Base-by-base conservation (phyloP, 1,284 basidiomycete genomes). In the Tilletia indica region DNA sequence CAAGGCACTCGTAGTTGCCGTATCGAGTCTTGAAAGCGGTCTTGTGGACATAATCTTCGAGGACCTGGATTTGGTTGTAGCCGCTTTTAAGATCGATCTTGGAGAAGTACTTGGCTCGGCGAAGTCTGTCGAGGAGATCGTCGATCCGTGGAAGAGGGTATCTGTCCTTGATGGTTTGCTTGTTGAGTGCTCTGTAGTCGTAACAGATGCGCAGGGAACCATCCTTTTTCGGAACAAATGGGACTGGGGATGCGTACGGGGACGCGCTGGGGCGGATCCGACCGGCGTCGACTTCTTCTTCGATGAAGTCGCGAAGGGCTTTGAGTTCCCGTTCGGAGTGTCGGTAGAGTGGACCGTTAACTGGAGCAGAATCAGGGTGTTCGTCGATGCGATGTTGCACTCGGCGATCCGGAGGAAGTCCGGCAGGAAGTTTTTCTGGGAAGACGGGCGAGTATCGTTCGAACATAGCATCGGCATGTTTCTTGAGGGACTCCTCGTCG, bases 221-320 rank as follows among this genome's bases (percentile, higher is more conserved):
- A 72, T 86, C 85, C 76, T 88, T 88, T 77, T 88, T 88, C 66
- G 84, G 83, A 47, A 87, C 84, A 72, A 88, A 89, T 0, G 89
- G 58, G 58, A 61, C 58, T 61, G 58, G 58, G 19, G 58, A 61
- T 31, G 58, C 58, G 58, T 61, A 61, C 21, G 58, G 25, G 4
- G 58, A 61, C 25, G 58, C 58, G 25, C 58, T 61, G 34, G 58
- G 58, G 11, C 58, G 58, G 58, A 61, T 61, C 34, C 58, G 21
- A 61, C 58, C 58, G 58, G 58, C 58, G 19, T 14, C 12, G 58
- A 61, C 25, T 25, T 61, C 58, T 38, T 61, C 58, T n/a, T 9
- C 58, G 34, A 61, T 31, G 58, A 34, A 38, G 25, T 61, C 34
- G 6, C 58, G 58, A 38, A 61, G 58, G 12, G 34, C 58, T 25